Evolutionary conservation across 2,329 filamentous ascomycete genomes (phyloP).

Genomic region (Fusarium scirpi): DNA sequence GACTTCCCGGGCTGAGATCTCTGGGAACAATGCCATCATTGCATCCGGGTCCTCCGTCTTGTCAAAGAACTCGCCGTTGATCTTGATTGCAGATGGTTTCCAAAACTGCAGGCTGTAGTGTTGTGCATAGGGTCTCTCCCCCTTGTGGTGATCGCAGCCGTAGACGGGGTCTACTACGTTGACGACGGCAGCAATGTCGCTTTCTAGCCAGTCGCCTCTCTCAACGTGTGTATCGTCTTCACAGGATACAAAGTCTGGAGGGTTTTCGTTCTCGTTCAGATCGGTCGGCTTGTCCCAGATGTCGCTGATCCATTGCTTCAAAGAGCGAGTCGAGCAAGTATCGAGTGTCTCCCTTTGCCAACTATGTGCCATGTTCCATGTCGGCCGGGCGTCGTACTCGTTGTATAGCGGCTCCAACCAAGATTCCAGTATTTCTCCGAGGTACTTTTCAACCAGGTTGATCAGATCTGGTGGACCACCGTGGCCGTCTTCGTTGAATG

Average conservation of each 20-base stretch:
- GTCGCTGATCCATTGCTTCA: neutral
- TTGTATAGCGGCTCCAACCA: neutral
- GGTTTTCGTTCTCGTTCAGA: neutral
- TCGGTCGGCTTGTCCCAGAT: neutral
- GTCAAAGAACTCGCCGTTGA: neutral
- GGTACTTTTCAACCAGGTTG: neutral
- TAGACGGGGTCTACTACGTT: neutral
- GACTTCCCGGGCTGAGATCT: constrained; percentile 12
- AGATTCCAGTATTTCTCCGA: neutral
- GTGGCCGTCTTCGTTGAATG: neutral
- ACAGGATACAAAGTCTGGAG: neutral
- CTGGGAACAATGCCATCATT: constrained; percentile 1
- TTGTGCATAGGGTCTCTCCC: neutral
- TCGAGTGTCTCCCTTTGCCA: neutral
- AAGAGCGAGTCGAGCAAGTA: neutral
- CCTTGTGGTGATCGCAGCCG: neutral
- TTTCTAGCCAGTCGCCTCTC: neutral
- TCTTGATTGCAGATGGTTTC: constrained; percentile 1
- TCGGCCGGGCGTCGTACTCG: neutral
- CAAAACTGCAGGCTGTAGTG: neutral
- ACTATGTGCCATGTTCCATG: neutral
- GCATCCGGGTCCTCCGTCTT: too few relatives aligned
- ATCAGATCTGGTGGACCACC: neutral
- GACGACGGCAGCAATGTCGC: neutral
- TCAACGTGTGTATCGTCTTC: neutral